A percentile compares a stretch with the other conserved stretches of the same genome.
phyloP scores from a whole-genome alignment of 2,329 filamentous ascomycete genomes.

The Xylariaceae sp. region DNA sequence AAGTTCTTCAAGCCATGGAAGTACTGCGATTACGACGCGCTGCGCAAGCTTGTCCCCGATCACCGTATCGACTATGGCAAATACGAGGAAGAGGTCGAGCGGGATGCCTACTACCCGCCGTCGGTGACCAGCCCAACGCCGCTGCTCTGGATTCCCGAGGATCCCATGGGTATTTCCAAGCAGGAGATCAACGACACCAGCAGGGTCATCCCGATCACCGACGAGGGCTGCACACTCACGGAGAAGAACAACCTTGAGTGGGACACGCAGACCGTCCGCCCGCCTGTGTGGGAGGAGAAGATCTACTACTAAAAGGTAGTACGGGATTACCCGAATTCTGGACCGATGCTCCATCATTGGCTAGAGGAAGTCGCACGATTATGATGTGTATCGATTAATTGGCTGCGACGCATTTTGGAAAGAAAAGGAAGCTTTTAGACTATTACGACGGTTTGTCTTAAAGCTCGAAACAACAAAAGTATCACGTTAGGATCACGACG shows the following conservation, averaged over 20 bases:
- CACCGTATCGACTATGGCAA: slow-evolving; percentile 45
- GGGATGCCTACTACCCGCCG: slow-evolving; percentile 69
- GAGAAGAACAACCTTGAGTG: slow-evolving; percentile 54
- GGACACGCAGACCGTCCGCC: slow-evolving; percentile 32
- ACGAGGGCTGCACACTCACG: slow-evolving; percentile 66
- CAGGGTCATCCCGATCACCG: slow-evolving; percentile 71
- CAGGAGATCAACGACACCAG: slow-evolving; percentile 72
- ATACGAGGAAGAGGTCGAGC: slow-evolving; percentile 58
- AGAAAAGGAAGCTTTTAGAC: background rate
- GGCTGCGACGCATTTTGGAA: background rate
- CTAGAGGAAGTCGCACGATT: too few relatives aligned
- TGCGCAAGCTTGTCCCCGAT: slow-evolving; percentile 64
- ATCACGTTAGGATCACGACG: slow-evolving; percentile 1
- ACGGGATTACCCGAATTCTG: background rate
- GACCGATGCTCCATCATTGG: background rate
- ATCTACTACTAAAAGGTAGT: slow-evolving; percentile 29
- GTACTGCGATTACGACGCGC: slow-evolving; percentile 64
- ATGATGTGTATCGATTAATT: background rate
- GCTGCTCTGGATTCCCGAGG: slow-evolving; percentile 79
- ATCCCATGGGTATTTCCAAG: slow-evolving; percentile 65
- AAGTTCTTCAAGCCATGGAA: slow-evolving; percentile 75
- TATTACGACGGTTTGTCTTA: background rate
- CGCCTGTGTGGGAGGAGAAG: slow-evolving; percentile 34
- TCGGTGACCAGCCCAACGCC: slow-evolving; percentile 58
- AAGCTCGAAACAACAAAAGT: background rate